Evolutionary conservation across 2,329 filamentous ascomycete genomes (phyloP).

Genomic region (Byssothecium circinans): DNA sequence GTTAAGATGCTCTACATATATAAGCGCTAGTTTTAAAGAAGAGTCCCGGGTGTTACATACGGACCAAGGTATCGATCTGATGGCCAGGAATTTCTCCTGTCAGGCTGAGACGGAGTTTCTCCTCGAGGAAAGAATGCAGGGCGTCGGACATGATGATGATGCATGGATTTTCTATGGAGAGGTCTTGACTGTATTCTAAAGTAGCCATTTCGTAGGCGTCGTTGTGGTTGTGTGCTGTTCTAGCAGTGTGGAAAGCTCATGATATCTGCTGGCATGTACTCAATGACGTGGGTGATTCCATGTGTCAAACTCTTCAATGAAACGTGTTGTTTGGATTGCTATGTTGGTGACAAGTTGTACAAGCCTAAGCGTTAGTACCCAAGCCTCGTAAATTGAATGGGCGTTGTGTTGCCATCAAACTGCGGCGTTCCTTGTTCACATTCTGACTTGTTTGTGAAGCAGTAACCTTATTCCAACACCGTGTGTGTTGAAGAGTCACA

Average conservation of each 20-base stretch:
- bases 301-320: background rate
- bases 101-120: slow-evolving; percentile 7
- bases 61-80: slow-evolving; percentile 4
- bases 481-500: no score
- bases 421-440: no score
- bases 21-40: background rate
- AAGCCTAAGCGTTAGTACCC: background rate
- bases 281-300: background rate
- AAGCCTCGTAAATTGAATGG: background rate
- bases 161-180: no score
- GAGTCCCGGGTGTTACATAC: background rate
- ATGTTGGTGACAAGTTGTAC: no score
- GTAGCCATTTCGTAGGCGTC: background rate
- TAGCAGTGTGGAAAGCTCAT: no score
- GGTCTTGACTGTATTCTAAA: no score
- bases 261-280: background rate
- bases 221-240: background rate
- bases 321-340: background rate
- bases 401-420: no score
- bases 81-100: slow-evolving; percentile 3
- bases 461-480: no score
- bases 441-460: no score
- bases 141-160: slow-evolving; percentile 2
- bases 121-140: slow-evolving; percentile 5
- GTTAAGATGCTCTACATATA: slow-evolving; percentile 1